Conservation (phyloP, 108 stramenopile species). For the Mayamaea pseudoterrestris region DNA sequence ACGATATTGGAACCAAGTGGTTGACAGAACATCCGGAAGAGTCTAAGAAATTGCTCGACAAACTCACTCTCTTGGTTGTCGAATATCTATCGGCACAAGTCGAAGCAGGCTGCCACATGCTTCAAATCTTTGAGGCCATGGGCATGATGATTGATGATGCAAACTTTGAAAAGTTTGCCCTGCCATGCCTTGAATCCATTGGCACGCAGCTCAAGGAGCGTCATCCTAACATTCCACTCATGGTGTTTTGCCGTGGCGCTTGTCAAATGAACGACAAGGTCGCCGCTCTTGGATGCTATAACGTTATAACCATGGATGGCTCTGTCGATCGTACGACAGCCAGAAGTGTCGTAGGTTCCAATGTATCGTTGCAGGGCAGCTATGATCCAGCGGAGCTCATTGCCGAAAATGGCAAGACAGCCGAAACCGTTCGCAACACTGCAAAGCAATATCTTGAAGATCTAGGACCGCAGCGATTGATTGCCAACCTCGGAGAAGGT, state of each 20-base stretch:
- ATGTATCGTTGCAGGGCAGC: slow-evolving; percentile 78
- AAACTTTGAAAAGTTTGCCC: slow-evolving; percentile 70
- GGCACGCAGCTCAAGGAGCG: slow-evolving; percentile 58
- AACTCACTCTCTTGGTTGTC: slow-evolving; percentile 76
- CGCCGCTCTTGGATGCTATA: slow-evolving; percentile 50
- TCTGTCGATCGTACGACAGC: slow-evolving; percentile 54
- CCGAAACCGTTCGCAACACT: slow-evolving; percentile 56
- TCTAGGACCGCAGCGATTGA: slow-evolving; percentile 78
- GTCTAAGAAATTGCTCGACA: slow-evolving; percentile 55
- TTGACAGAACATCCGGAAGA: slow-evolving; percentile 67
- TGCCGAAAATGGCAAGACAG: slow-evolving; percentile 39
- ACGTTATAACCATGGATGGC: slow-evolving; percentile 92
- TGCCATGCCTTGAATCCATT: slow-evolving; percentile 76
- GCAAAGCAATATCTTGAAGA: slow-evolving; percentile 62
- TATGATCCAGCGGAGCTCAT: slow-evolving; percentile 80
- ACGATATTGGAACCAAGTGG: slow-evolving; percentile 71
- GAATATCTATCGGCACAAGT: slow-evolving; percentile 91
- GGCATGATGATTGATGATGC: slow-evolving; percentile 86
- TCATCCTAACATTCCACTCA: slow-evolving; percentile 84
- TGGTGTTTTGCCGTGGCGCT: slow-evolving; percentile 88
- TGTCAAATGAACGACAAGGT: slow-evolving; percentile 39
- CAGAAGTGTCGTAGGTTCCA: slow-evolving; percentile 37
- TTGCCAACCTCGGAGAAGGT: slow-evolving; percentile 94
- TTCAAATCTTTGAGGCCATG: slow-evolving; percentile 94
- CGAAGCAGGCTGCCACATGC: slow-evolving; percentile 81